phyloP scores from a whole-genome alignment of 2,329 filamentous ascomycete genomes.

The Neoarthrinium moseri region DNA sequence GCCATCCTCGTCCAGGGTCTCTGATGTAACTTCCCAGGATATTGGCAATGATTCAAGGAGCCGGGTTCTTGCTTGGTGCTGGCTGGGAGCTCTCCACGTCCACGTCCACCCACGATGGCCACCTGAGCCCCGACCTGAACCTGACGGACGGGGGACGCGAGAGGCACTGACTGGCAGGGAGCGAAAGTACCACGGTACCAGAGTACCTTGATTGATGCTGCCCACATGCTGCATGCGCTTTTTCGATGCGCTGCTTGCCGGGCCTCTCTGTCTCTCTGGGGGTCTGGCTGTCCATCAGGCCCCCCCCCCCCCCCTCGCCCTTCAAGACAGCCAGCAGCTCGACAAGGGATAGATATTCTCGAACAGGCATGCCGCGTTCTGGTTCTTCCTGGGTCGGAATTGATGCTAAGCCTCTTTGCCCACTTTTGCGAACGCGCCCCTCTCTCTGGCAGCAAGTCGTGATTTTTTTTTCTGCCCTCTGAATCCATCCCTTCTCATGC shows the following conservation, averaged over 20 bases:
- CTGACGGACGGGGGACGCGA: neutral
- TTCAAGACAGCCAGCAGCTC: neutral
- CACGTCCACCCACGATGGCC: neutral
- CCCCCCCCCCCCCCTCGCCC: no score
- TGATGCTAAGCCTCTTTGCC: conserved; percentile 6
- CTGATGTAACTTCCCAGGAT: conserved; percentile 4
- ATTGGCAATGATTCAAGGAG: conserved; percentile 3
- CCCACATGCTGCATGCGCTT: no score
- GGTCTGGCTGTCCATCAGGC: no score
- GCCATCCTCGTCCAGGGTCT: neutral
- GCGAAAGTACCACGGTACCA: neutral
- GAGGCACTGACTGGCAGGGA: neutral
- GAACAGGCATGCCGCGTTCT: conserved; percentile 4
- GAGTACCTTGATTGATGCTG: neutral
- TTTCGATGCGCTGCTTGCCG: no score
- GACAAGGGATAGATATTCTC: neutral
- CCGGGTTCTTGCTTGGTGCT: neutral
- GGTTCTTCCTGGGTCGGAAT: neutral
- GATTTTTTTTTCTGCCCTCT: conserved; percentile 2
- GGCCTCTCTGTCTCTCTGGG: no score
- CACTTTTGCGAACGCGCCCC: neutral
- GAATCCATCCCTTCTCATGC: neutral
- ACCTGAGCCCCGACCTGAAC: neutral
- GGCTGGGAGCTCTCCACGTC: no score
- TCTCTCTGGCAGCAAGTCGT: neutral